Conservation (phyloP, 169 alveolate species). For the Eimeria falciformis region DNA sequence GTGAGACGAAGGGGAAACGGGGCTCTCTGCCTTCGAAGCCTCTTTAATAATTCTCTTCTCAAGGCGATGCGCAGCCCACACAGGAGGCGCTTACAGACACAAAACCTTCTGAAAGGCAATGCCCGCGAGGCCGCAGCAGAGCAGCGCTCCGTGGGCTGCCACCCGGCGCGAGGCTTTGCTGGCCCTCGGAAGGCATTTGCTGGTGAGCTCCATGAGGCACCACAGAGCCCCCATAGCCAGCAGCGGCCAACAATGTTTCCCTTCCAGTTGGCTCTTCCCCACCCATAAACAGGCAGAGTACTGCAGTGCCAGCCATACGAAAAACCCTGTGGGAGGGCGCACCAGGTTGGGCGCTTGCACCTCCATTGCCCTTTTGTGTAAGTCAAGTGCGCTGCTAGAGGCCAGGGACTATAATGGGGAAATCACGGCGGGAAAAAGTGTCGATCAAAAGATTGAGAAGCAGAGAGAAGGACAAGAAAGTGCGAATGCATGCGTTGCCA, state of each 20-base stretch:
- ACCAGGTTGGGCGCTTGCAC: background rate
- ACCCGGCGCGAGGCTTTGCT: background rate
- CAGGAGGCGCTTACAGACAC: conserved; percentile 9
- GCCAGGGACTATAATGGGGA: background rate
- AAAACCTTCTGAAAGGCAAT: conserved; percentile 20
- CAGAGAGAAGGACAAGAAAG: too few species aligned
- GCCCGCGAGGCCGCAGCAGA: conserved; percentile 32
- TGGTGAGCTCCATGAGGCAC: conserved; percentile 6
- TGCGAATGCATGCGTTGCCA: too few species aligned
- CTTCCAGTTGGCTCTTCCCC: background rate
- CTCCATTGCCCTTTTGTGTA: background rate
- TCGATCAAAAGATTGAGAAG: too few species aligned
- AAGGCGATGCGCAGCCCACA: too few species aligned
- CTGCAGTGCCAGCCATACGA: conserved; percentile 29
- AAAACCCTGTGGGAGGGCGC: conserved; percentile 11
- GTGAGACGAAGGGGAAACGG: too few species aligned
- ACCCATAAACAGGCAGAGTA: background rate
- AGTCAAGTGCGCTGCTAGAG: background rate
- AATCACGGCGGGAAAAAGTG: too few species aligned
- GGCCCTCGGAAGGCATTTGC: conserved; percentile 8
- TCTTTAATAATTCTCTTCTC: too few species aligned
- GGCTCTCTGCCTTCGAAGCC: too few species aligned
- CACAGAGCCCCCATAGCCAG: conserved; percentile 26
- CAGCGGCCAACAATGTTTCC: conserved; percentile 44
- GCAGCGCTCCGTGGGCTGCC: conserved; percentile 3